Conservation (phyloP, 805 yeast genomes). For the Cyberlindnera japonica region DNA sequence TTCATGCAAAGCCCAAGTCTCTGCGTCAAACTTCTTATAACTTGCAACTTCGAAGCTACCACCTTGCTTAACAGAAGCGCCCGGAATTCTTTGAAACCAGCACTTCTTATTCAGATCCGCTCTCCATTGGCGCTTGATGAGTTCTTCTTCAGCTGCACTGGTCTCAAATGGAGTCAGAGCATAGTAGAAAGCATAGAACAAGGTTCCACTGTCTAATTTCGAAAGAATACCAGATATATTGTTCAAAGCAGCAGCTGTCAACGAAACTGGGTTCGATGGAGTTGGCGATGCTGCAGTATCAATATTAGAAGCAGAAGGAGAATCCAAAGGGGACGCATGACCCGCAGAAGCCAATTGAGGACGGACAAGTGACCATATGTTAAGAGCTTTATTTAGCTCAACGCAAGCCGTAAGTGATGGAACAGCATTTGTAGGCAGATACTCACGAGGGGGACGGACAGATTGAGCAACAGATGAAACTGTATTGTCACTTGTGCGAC, state of each 20-base stretch:
- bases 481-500: conserved; percentile 8
- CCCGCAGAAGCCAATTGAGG: conserved; percentile 25
- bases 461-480: conserved; percentile 9
- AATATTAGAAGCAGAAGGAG: no score
- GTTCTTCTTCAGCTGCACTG: conserved; percentile 72
- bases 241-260: no score
- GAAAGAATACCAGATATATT: conserved; percentile 2
- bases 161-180: conserved; percentile 66
- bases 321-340: no score
- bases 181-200: conserved; percentile 90
- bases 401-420: conserved; percentile 52
- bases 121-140: conserved; percentile 74
- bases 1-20: conserved; percentile 21
- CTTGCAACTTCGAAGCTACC: conserved; percentile 13
- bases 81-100: conserved; percentile 70
- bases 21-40: conserved; percentile 24
- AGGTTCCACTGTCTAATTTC: conserved; percentile 21
- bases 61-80: conserved; percentile 9
- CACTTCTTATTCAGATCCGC: conserved; percentile 59
- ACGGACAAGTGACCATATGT: conserved; percentile 82
- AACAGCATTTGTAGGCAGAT: conserved; percentile 7
- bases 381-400: conserved; percentile 81
- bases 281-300: no score
- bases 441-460: conserved; percentile 12
- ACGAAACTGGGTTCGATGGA: neutral